These are phyloP conservation scores for Trichosanthes cucumerina DNA, from an alignment of 306 rosid genomes.

Conservation along the genomic window DNA sequence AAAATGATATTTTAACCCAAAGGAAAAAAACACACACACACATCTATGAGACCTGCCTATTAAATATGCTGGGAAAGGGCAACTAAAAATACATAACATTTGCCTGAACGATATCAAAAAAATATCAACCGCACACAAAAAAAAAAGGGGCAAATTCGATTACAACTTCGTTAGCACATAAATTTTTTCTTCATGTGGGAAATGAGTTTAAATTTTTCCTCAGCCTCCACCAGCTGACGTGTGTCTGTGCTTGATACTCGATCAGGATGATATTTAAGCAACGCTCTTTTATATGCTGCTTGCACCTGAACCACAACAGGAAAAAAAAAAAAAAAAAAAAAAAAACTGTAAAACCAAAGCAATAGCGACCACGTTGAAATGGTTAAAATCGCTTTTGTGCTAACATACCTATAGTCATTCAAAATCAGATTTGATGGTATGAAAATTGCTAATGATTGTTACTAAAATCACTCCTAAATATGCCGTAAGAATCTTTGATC, in stretches of 20 bases:
- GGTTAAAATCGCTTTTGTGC: too few species aligned
- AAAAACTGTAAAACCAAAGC: neutral
- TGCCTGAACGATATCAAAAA: neutral
- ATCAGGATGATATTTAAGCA: slow-evolving; percentile 81
- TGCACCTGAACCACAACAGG: slow-evolving; percentile 43
- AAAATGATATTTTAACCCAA: too few species aligned
- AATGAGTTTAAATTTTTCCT: slow-evolving; percentile 83
- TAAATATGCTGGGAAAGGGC: neutral
- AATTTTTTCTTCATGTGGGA: slow-evolving; percentile 70
- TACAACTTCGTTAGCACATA: neutral
- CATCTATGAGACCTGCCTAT: neutral
- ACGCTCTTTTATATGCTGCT: slow-evolving; percentile 67
- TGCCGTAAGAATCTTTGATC: too few species aligned
- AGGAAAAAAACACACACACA: too few species aligned
- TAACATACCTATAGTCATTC: too few species aligned
- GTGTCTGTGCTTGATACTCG: slow-evolving; percentile 64
- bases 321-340: neutral
- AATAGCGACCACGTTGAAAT: too few species aligned
- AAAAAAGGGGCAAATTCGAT: neutral
- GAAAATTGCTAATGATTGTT: too few species aligned
- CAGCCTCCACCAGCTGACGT: slow-evolving; percentile 78
- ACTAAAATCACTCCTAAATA: too few species aligned
- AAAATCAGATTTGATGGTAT: too few species aligned
- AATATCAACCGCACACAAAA: neutral
- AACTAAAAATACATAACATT: neutral